A percentile compares a stretch with the other conserved stretches of the same genome.
Evolutionary conservation across 148 eudicot genomes (phyloP).

Genomic region (Chenopodium berlandieri): DNA sequence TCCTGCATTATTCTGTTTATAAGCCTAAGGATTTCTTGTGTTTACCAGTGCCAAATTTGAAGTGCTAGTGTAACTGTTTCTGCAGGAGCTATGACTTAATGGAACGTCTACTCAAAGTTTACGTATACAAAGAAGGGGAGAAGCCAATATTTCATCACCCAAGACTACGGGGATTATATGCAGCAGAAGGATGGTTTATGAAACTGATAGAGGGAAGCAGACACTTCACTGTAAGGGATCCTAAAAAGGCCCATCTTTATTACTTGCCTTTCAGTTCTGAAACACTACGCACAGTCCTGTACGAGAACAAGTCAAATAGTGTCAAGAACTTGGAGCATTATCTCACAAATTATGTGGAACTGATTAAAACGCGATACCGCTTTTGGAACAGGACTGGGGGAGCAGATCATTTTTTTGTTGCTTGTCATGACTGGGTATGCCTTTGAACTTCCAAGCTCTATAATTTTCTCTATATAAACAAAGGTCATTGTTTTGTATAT

Average conservation of each 20-base stretch:
- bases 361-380: slow-evolving; percentile 49
- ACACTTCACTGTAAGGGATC: slow-evolving; percentile 51
- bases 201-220: slow-evolving; percentile 56
- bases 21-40: background rate
- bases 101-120: slow-evolving; percentile 57
- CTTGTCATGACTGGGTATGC: slow-evolving; percentile 90
- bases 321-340: slow-evolving; percentile 44
- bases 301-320: slow-evolving; percentile 30
- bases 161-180: slow-evolving; percentile 61
- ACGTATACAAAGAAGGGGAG: slow-evolving; percentile 75
- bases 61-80: background rate
- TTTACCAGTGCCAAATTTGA: background rate
- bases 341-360: slow-evolving; percentile 46
- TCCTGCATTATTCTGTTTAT: background rate
- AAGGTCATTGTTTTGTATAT: background rate
- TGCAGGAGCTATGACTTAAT: slow-evolving; percentile 78
- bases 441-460: slow-evolving; percentile 24
- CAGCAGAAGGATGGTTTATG: slow-evolving; percentile 93
- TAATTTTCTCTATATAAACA: background rate
- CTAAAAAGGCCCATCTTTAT: slow-evolving; percentile 74
- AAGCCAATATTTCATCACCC: slow-evolving; percentile 77
- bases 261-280: slow-evolving; percentile 69
- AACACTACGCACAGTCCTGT: slow-evolving; percentile 38
- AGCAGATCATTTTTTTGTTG: slow-evolving; percentile 78
- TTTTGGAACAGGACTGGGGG: slow-evolving; percentile 69